Conservation (phyloP, 139 green algal genomes). For the Closterium sp. region DNA sequence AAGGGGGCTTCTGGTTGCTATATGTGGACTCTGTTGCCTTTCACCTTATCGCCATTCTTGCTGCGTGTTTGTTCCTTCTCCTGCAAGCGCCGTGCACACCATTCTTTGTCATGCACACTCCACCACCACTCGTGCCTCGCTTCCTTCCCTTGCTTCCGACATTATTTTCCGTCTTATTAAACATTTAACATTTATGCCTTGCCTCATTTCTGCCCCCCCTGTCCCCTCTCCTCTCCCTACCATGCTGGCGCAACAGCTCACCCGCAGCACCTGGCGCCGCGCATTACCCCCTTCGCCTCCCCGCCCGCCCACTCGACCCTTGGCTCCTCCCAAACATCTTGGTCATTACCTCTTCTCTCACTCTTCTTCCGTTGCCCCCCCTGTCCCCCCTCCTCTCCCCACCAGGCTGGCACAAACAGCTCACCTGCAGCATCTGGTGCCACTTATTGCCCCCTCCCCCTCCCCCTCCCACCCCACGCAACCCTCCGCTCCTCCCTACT, state of each 20-base stretch:
- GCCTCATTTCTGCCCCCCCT: background rate
- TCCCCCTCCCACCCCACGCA: background rate
- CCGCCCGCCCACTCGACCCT: background rate
- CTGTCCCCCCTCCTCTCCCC: background rate
- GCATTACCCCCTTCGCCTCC: background rate
- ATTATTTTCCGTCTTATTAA: too few relatives aligned
- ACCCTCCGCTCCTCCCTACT: background rate
- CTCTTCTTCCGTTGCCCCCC: too few relatives aligned
- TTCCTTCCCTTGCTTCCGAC: too few relatives aligned
- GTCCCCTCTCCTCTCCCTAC: background rate
- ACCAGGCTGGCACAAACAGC: background rate
- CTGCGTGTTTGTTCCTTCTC: background rate
- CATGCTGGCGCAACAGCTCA: background rate
- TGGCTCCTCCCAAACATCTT: background rate
- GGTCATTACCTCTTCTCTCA: too few relatives aligned
- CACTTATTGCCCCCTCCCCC: background rate
- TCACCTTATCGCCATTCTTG: background rate
- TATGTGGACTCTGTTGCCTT: background rate
- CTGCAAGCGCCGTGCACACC: too few relatives aligned
- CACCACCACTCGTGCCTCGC: too few relatives aligned
- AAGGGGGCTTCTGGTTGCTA: background rate
- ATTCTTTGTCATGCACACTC: too few relatives aligned
- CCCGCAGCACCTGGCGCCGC: background rate
- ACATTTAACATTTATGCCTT: background rate
- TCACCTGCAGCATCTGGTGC: background rate